phyloP scores from a whole-genome alignment of 306 rosid genomes.

The cucumber (Cucumis sativus) region DNA sequence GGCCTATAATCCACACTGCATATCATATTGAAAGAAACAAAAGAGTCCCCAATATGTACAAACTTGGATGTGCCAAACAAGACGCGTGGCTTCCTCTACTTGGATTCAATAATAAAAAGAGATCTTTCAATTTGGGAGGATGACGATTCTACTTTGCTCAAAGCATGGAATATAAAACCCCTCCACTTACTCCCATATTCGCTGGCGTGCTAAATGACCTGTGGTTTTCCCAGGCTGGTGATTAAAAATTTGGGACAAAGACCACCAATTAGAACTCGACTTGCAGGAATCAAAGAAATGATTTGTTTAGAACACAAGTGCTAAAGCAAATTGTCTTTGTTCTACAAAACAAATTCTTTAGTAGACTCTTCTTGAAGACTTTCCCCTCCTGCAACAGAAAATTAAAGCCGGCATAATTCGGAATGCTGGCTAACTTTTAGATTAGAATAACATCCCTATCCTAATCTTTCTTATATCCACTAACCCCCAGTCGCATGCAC shows the following conservation, averaged over 20 bases:
- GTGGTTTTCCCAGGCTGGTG: slow-evolving; percentile 6
- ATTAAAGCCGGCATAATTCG: not conserved
- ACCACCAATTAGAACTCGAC: slow-evolving; percentile 19
- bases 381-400: slow-evolving; percentile 1
- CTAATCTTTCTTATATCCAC: not conserved
- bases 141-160: slow-evolving; percentile 19
- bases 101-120: slow-evolving; percentile 3
- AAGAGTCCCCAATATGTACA: not conserved
- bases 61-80: slow-evolving; percentile 6
- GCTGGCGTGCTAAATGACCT: slow-evolving; percentile 13
- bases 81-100: slow-evolving; percentile 28
- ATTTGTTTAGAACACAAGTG: not conserved
- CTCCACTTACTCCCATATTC: slow-evolving; percentile 17
- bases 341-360: not conserved
- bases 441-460: not conserved
- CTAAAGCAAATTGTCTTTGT: slow-evolving; percentile 21
- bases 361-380: slow-evolving; percentile 5
- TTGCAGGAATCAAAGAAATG: slow-evolving; percentile 16
- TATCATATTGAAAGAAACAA: not conserved
- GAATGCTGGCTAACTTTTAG: not conserved
- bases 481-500: not conserved
- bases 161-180: slow-evolving; percentile 9
- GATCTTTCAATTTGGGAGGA: slow-evolving; percentile 3
- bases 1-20: slow-evolving; percentile 11
- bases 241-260: slow-evolving; percentile 14